These are phyloP conservation scores for Silene uniflora DNA, from an alignment of 148 eudicot genomes.

Conservation along the genomic window DNA sequence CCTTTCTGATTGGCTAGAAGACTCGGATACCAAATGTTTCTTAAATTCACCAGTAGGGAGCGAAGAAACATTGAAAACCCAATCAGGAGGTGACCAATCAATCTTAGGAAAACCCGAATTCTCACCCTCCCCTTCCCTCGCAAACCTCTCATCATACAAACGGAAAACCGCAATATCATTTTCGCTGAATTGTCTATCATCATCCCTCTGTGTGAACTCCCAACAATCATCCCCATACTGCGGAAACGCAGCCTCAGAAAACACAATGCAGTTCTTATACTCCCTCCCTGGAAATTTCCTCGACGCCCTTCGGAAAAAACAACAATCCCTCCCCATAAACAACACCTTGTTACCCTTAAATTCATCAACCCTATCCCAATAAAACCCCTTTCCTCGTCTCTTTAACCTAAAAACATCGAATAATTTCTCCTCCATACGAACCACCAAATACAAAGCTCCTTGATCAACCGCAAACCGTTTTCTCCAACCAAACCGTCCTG, in stretches of 20 bases:
- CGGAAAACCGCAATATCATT: not conserved
- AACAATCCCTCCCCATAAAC: no score
- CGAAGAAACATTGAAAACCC: not conserved
- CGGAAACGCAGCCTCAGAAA: no score
- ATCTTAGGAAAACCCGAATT: no score
- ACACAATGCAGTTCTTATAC: no score
- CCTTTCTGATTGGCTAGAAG: not conserved
- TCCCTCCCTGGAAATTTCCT: no score
- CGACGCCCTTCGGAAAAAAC: no score
- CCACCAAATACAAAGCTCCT: not conserved
- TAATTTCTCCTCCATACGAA: not conserved
- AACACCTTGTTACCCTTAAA: no score
- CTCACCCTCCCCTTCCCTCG: no score
- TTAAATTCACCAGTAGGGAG: not conserved
- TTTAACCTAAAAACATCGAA: not conserved
- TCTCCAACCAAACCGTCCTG: not conserved
- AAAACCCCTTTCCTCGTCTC: not conserved
- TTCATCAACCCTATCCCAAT: no score
- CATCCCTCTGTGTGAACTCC: no score
- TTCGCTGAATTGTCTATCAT: not conserved
- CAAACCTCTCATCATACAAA: not conserved
- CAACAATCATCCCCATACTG: no score
- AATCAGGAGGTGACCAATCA: constrained; percentile 7
- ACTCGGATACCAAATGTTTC: not conserved
- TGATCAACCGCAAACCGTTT: not conserved